These are phyloP conservation scores for Macrophomina phaseolina DNA, from an alignment of 2,329 filamentous ascomycete species.

Conservation along the genomic window DNA sequence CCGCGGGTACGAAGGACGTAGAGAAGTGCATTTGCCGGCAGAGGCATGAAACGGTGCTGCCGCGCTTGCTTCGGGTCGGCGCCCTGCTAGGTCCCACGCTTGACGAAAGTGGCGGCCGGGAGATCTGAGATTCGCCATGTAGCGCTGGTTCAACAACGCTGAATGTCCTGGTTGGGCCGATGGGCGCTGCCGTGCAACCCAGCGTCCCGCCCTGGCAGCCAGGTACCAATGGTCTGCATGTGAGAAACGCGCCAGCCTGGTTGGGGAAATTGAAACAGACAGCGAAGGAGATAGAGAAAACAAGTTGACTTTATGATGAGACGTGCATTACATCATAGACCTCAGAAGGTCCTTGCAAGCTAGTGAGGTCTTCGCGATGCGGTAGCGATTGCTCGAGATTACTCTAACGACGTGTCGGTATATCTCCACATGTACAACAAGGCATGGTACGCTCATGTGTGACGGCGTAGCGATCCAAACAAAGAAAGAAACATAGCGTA, in stretches of 20 bases:
- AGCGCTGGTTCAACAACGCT: slow-evolving; percentile 16
- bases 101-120: slow-evolving; percentile 22
- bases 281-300: slow-evolving; percentile 6
- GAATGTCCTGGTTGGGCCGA: slow-evolving; percentile 14
- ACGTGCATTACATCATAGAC: slow-evolving; percentile 15
- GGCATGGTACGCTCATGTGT: slow-evolving; percentile 16
- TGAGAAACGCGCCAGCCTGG: slow-evolving; percentile 1
- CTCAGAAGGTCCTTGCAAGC: slow-evolving; percentile 4
- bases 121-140: slow-evolving; percentile 16
- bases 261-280: slow-evolving; percentile 1
- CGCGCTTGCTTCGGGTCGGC: background rate
- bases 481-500: slow-evolving; percentile 23
- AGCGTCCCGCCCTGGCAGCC: slow-evolving; percentile 6
- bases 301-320: slow-evolving; percentile 8
- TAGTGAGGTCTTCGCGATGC: background rate
- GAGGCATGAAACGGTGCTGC: slow-evolving; percentile 14
- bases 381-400: slow-evolving; percentile 24
- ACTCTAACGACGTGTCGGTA: slow-evolving; percentile 20
- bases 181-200: slow-evolving; percentile 12
- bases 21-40: background rate
- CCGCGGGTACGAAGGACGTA: background rate
- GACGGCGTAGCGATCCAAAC: slow-evolving; percentile 13
- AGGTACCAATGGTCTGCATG: slow-evolving; percentile 3
- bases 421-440: slow-evolving; percentile 20
- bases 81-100: slow-evolving; percentile 3